These are phyloP conservation scores for Beauveria pseudobassiana DNA, from an alignment of 2,329 filamentous ascomycete species.

Conservation along the genomic window DNA sequence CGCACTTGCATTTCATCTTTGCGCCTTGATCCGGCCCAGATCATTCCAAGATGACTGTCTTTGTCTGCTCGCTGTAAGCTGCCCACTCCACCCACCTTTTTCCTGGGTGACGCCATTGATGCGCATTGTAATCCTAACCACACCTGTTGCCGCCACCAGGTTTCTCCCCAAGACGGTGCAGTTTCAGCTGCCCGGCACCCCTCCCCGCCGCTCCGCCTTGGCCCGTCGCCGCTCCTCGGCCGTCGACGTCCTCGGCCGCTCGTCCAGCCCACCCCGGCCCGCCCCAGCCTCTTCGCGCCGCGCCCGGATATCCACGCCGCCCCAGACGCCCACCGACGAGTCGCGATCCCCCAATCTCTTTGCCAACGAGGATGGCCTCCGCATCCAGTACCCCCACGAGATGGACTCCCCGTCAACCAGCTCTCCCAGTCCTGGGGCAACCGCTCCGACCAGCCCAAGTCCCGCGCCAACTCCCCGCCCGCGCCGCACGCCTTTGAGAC, in stretches of 20 bases:
- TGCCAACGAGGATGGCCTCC: conserved; percentile 49
- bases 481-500: conserved; percentile 70
- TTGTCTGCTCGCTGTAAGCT: conserved; percentile 33
- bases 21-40: not conserved
- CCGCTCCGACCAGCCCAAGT: conserved; percentile 69
- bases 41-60: conserved; percentile 31
- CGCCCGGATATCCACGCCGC: conserved; percentile 43
- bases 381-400: conserved; percentile 46
- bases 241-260: conserved; percentile 18
- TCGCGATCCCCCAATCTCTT: conserved; percentile 40
- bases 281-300: conserved; percentile 47
- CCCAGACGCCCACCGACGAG: conserved; percentile 47
- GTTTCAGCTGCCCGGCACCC: conserved; percentile 61
- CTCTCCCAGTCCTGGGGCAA: conserved; percentile 72
- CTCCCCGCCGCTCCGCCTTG: conserved; percentile 30
- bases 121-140: not conserved
- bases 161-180: conserved; percentile 90
- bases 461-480: conserved; percentile 64
- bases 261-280: conserved; percentile 26
- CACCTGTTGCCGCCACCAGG: conserved; percentile 36
- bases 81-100: not conserved
- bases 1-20: not conserved
- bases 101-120: not conserved
- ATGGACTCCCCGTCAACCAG: conserved; percentile 61
- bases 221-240: conserved; percentile 23